Percentiles rank a stretch among this genome's conserved stretches.
phyloP scores from a whole-genome alignment of 1,284 basidiomycete species.

The Puccinia novopanici region DNA sequence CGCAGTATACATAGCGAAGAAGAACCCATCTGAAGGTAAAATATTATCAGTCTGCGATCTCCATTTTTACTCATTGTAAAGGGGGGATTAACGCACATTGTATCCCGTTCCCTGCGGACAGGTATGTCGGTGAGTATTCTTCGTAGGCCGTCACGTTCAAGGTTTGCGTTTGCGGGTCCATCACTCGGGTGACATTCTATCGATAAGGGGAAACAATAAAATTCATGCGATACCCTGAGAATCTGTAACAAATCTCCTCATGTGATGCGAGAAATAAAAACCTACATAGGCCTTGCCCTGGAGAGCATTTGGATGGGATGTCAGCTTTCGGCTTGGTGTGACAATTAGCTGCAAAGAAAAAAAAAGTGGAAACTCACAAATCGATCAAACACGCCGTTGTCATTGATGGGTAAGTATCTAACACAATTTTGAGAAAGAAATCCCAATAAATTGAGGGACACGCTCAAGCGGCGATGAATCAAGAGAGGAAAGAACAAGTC shows the following conservation, averaged over 20 bases:
- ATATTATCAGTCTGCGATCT: neutral
- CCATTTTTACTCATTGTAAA: neutral
- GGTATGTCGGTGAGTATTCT: slow-evolving; percentile 41
- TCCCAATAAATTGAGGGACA: neutral
- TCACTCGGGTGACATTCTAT: slow-evolving; percentile 40
- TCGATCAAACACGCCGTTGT: slow-evolving; percentile 46
- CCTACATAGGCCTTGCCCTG: slow-evolving; percentile 46
- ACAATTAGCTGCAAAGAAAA: neutral
- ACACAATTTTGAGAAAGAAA: neutral
- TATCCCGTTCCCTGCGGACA: slow-evolving; percentile 43
- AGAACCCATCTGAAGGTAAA: slow-evolving; percentile 35
- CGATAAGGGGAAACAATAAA: neutral
- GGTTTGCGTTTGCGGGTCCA: slow-evolving; percentile 33
- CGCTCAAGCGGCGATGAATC: neutral
- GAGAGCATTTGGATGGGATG: neutral
- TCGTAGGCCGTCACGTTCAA: slow-evolving; percentile 40
- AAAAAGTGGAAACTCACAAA: slow-evolving; percentile 48
- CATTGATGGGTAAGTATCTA: slow-evolving; percentile 43
- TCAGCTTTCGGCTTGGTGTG: neutral
- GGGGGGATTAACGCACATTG: slow-evolving; percentile 20
- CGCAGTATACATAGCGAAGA: slow-evolving; percentile 41
- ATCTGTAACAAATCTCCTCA: too few species aligned
- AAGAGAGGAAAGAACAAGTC: neutral
- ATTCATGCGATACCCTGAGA: too few species aligned
- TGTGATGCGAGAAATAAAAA: neutral